phyloP scores from a whole-genome alignment of 2,329 filamentous ascomycete genomes.

The Shiraia sp. region DNA sequence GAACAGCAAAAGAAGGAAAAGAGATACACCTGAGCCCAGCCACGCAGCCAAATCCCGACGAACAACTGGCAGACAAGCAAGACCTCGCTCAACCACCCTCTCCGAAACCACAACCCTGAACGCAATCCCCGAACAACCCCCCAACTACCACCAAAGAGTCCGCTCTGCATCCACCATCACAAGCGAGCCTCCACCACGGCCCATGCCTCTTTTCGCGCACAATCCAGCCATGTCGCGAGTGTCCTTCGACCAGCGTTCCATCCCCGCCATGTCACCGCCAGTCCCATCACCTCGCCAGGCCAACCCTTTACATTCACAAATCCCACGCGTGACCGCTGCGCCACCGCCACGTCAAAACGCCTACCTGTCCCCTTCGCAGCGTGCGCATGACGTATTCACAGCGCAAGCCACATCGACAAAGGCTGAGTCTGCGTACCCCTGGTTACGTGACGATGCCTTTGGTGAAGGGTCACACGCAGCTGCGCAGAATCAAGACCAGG shows the following conservation, averaged over 20 bases:
- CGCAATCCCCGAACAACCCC: conserved; percentile 1
- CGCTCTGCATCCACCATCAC: background rate
- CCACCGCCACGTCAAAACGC: conserved; percentile 5
- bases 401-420: conserved; percentile 2
- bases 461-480: background rate
- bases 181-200: background rate
- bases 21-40: conserved; percentile 9
- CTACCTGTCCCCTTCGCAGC: conserved; percentile 6
- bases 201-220: background rate
- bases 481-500: background rate
- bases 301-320: background rate
- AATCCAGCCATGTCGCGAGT: background rate
- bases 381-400: conserved; percentile 1
- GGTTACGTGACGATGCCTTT: conserved; percentile 4
- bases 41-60: conserved; percentile 13
- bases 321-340: conserved; percentile 8
- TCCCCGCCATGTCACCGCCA: conserved; percentile 2
- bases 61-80: conserved; percentile 3
- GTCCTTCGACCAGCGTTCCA: conserved; percentile 6
- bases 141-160: background rate
- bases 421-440: conserved; percentile 1
- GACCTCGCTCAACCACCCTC: conserved; percentile 9
- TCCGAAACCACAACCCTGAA: conserved; percentile 10
- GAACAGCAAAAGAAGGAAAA: conserved; percentile 38
- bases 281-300: background rate